Percentiles rank a stretch among this genome's conserved stretches.
These are phyloP conservation scores for Kazachstania viticola DNA, from an alignment of 805 yeast genomes.

Conservation along the genomic window DNA sequence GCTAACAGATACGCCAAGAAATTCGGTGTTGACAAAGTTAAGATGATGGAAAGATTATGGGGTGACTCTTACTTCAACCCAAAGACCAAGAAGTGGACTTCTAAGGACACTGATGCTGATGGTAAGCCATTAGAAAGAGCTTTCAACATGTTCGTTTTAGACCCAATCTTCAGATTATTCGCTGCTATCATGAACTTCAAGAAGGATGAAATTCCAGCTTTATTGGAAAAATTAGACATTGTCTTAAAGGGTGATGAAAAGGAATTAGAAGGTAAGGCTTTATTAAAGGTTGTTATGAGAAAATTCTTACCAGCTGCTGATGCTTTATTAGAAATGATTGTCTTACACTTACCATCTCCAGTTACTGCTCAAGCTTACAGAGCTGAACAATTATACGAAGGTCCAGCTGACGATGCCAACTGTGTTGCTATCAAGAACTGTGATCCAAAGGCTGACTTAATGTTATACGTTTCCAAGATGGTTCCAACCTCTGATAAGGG, in stretches of 20 bases:
- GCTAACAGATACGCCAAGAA: conserved; percentile 97
- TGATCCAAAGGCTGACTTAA: conserved; percentile 95
- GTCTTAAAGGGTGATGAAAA: conserved; percentile 90
- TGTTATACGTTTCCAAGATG: conserved; percentile 99
- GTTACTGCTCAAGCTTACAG: conserved; percentile 98
- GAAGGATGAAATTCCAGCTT: conserved; percentile 89
- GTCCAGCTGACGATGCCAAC: conserved; percentile 89
- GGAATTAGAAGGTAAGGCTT: conserved; percentile 97
- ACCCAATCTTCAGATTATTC: conserved; percentile 97
- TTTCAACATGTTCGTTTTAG: conserved; percentile 97
- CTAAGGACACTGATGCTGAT: conserved; percentile 88
- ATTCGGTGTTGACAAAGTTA: conserved; percentile 95
- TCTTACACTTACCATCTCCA: conserved; percentile 97
- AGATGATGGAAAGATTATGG: conserved; percentile 99
- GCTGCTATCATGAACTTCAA: conserved; percentile 97
- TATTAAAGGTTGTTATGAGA: conserved; percentile 97
- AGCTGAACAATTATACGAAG: conserved; percentile 98
- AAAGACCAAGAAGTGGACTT: conserved; percentile 99
- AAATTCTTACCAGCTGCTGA: conserved; percentile 99
- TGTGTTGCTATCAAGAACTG: conserved; percentile 93
- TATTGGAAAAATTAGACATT: conserved; percentile 90
- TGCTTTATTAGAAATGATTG: conserved; percentile 97
- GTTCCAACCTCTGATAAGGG: conserved; percentile 99
- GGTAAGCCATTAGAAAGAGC: conserved; percentile 97
- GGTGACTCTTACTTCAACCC: conserved; percentile 99